Base-by-base conservation (phyloP, 768 basidiomycete genomes). In the Hydnomerulius pinastri region DNA sequence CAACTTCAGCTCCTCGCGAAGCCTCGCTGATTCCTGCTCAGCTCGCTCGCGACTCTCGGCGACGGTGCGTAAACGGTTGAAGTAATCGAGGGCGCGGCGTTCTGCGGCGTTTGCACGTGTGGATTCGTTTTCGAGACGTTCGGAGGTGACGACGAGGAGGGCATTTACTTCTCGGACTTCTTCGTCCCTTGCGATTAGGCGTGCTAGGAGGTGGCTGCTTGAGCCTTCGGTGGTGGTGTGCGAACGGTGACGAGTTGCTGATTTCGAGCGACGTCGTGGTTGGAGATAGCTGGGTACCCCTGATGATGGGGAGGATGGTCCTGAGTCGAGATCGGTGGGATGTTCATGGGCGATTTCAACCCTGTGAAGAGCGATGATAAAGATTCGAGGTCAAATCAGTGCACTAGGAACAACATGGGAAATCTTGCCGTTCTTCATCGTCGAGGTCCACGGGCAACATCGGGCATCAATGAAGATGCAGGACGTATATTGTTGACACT, bases 11-110 rank as follows among this genome's bases (percentile, higher is more conserved):
- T 79, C 77, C 54, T 78, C 74, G 36, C 63, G 61, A 3, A 67
- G 63, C 29, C 71, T 63, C 11, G 68, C 63, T 0, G 65, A 55
- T 3, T 78, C 74, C 18, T 70, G 70, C 53, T 77, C 73, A 1
- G 75, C 62, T 11, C 62, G 60, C 6, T 68, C 53, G 33, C 75
- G 70, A 28, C 67, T 71, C 11, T 75, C 73, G 23, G 71, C 74
- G 9, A 70, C 71, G 33, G 66, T 61, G 40, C 71, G 72, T 48
- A 79, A 64, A 21, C 72, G 69, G 45, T 67, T 63, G 20, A 75
- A 75, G 53, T 77, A 69, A 39, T 77, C 77, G 37, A 76, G 64
- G n/a, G 76, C 76, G 32, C 76, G 72, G 33, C 66, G 67, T 53
- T 78, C 77, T n/a, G 77, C 74, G 21, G 71, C 66, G 24, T 68